Percentiles rank a stretch among this genome's conserved stretches.
Conservation (phyloP, 208 protist genomes). For the Trypanosoma lewisi region DNA sequence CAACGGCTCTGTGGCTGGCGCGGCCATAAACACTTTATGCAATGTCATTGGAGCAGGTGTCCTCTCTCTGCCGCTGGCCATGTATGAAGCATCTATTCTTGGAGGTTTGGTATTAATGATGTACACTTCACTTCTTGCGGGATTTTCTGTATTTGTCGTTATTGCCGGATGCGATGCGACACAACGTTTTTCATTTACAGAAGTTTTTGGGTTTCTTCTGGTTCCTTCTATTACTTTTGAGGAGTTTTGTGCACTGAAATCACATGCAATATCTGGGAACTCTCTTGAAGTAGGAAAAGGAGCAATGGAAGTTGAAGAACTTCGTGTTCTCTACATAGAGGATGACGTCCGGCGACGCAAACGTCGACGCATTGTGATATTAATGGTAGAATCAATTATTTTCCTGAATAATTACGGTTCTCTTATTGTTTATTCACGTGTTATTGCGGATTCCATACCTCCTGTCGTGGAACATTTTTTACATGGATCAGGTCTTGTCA, state of each 20-base stretch:
- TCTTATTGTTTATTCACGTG: constrained; percentile 64
- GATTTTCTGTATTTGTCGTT: constrained; percentile 54
- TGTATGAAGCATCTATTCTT: constrained; percentile 59
- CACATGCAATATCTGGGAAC: neutral
- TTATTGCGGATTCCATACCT: constrained; percentile 74
- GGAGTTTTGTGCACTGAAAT: constrained; percentile 29
- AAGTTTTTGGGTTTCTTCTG: constrained; percentile 51
- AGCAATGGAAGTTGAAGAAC: constrained; percentile 19
- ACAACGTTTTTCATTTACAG: constrained; percentile 55
- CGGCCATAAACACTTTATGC: constrained; percentile 66
- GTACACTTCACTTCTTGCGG: constrained; percentile 32
- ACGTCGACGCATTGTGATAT: constrained; percentile 40
- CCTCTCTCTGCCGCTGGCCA: constrained; percentile 59
- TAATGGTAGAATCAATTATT: constrained; percentile 57
- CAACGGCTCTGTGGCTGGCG: constrained; percentile 42
- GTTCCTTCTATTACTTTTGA: constrained; percentile 56
- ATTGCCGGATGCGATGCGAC: constrained; percentile 51
- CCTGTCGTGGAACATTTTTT: constrained; percentile 38
- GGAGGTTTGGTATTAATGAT: constrained; percentile 40
- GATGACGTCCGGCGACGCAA: constrained; percentile 42
- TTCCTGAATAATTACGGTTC: constrained; percentile 73
- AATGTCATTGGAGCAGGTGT: constrained; percentile 78
- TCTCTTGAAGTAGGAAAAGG: constrained; percentile 6
- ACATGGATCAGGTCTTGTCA: constrained; percentile 30
- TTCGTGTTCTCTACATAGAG: constrained; percentile 15